These are phyloP conservation scores for Sarocladium strictum DNA, from an alignment of 2,329 filamentous ascomycete species.

Conservation along the genomic window DNA sequence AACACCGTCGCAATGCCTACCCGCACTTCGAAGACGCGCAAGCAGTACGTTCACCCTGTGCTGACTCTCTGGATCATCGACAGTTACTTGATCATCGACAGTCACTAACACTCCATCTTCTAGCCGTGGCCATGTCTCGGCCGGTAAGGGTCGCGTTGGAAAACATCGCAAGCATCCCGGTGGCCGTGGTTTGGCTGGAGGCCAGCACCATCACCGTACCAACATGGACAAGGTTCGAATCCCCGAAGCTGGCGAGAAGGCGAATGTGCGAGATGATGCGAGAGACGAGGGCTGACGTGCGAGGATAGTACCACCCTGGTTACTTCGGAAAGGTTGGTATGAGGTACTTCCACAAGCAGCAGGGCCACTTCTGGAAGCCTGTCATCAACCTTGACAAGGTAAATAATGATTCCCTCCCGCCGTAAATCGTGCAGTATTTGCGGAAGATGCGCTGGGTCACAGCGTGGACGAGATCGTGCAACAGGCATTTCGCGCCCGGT, in stretches of 20 bases:
- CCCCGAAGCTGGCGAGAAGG: not conserved
- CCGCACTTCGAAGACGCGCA: slow-evolving; percentile 69
- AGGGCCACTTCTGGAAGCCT: slow-evolving; percentile 97
- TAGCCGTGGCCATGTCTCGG: slow-evolving; percentile 95
- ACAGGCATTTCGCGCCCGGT: no score
- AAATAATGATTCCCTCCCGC: slow-evolving; percentile 21
- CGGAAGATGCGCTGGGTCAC: not conserved
- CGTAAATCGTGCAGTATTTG: not conserved
- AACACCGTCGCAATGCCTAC: slow-evolving; percentile 61
- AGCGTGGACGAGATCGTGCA: not conserved
- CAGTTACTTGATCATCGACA: slow-evolving; percentile 11
- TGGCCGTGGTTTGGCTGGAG: slow-evolving; percentile 90
- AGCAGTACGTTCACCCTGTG: slow-evolving; percentile 76
- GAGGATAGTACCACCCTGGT: slow-evolving; percentile 81
- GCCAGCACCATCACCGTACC: slow-evolving; percentile 77
- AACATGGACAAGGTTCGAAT: slow-evolving; percentile 71
- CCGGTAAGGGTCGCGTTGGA: slow-evolving; percentile 96
- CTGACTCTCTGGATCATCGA: no score
- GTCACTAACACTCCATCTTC: slow-evolving; percentile 16
- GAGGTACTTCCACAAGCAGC: slow-evolving; percentile 94
- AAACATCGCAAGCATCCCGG: slow-evolving; percentile 94
- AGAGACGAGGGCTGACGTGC: slow-evolving; percentile 21
- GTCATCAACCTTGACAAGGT: slow-evolving; percentile 99
- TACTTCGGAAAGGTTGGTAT: slow-evolving; percentile 98
- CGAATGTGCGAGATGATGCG: slow-evolving; percentile 4